These are phyloP conservation scores for Alliaria petiolata DNA, from an alignment of 345 rosid genomes.

Conservation along the genomic window DNA sequence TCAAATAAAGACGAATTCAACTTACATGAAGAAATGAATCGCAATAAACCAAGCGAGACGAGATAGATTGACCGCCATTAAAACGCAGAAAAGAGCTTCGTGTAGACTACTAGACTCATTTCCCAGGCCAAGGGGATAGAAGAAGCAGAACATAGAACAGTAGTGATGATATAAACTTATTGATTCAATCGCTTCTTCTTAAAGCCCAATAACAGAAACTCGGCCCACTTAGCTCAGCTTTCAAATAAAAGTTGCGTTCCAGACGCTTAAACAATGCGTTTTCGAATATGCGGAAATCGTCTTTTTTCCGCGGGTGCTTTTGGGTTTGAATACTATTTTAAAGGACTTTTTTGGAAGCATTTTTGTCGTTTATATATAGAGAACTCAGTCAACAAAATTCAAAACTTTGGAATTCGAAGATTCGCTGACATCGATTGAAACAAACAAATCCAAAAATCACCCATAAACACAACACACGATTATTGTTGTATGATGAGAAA, in stretches of 20 bases:
- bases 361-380: conserved; percentile 12
- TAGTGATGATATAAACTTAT: neutral
- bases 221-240: too few relatives aligned
- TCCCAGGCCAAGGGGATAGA: conserved; percentile 19
- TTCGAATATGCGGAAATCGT: neutral
- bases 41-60: neutral
- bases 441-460: conserved; percentile 5
- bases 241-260: too few relatives aligned
- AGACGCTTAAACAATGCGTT: neutral
- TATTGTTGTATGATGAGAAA: neutral
- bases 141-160: conserved; percentile 1
- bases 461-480: neutral
- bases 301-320: neutral
- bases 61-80: conserved; percentile 28
- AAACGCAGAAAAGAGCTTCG: conserved; percentile 13
- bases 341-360: neutral
- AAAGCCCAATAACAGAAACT: too few relatives aligned
- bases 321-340: neutral
- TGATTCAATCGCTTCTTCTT: neutral
- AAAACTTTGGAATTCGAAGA: conserved; percentile 13
- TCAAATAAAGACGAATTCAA: neutral
- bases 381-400: conserved; percentile 25
- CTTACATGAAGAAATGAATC: conserved; percentile 38
- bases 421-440: conserved; percentile 22
- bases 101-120: neutral